Conservation (phyloP, 1,284 basidiomycete species). For the Amylostereum chailletii region DNA sequence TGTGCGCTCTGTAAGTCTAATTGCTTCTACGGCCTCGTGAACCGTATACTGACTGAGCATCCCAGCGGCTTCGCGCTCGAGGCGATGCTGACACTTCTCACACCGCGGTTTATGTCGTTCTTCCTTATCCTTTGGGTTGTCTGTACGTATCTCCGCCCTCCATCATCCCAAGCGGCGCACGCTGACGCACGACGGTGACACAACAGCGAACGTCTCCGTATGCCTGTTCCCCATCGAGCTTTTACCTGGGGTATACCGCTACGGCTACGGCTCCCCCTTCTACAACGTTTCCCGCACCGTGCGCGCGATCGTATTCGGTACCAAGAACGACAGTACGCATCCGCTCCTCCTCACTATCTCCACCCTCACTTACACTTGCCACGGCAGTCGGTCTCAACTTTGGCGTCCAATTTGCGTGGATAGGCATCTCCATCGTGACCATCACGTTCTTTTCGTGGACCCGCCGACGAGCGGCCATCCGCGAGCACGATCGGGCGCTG, state of each 20-base stretch:
- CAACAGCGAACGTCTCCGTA: constrained; percentile 59
- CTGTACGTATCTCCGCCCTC: constrained; percentile 24
- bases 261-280: constrained; percentile 65
- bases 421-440: constrained; percentile 40
- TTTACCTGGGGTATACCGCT: constrained; percentile 56
- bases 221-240: constrained; percentile 56
- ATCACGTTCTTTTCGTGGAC: constrained; percentile 37
- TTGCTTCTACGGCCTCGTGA: not conserved
- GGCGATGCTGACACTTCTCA: constrained; percentile 48
- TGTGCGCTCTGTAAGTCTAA: constrained; percentile 42
- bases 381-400: constrained; percentile 48
- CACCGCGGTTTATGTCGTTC: constrained; percentile 41
- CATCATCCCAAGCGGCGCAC: not conserved
- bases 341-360: not conserved
- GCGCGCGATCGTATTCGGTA: constrained; percentile 60
- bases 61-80: constrained; percentile 56
- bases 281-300: constrained; percentile 58
- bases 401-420: constrained; percentile 50
- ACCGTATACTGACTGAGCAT: not conserved
- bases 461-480: constrained; percentile 14
- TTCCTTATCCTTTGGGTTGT: constrained; percentile 68
- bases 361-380: not conserved
- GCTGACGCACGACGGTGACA: not conserved
- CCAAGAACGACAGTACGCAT: constrained; percentile 47
- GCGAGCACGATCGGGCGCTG: too few relatives aligned